Percentiles rank a stretch among this genome's conserved stretches.
Conservation (phyloP, 2,329 filamentous ascomycete species). For the Alternaria brassicicola region DNA sequence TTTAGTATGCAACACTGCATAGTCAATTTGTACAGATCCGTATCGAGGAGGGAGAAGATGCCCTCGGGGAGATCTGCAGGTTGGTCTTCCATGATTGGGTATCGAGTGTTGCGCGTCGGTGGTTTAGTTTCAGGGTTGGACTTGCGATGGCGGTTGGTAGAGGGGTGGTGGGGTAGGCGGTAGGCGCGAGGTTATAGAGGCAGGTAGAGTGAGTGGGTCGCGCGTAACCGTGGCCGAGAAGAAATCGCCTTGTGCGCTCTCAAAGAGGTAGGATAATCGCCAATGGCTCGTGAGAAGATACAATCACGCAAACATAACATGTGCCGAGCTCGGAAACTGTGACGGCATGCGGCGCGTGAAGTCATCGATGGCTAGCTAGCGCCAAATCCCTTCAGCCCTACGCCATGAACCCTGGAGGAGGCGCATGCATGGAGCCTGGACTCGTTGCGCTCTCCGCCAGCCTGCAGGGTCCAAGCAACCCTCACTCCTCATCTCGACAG, state of each 20-base stretch:
- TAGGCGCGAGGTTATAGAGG: slow-evolving; percentile 13
- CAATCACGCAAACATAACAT: not conserved
- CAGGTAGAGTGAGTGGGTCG: slow-evolving; percentile 8
- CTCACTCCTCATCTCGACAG: slow-evolving; percentile 24
- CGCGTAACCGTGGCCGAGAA: not conserved
- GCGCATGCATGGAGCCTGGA: slow-evolving; percentile 6
- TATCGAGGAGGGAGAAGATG: slow-evolving; percentile 56
- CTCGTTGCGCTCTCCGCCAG: slow-evolving; percentile 12
- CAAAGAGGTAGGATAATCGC: fast-evolving
- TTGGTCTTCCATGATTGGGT: slow-evolving; percentile 29
- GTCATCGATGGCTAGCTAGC: slow-evolving; percentile 20
- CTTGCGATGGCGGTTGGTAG: slow-evolving; percentile 22
- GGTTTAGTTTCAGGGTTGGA: slow-evolving; percentile 5
- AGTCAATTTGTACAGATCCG: slow-evolving; percentile 90
- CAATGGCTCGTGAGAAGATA: not conserved
- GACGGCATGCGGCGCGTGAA: slow-evolving; percentile 22
- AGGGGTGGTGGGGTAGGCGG: slow-evolving; percentile 42
- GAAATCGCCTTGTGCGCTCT: not conserved
- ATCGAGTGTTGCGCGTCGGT: slow-evolving; percentile 1
- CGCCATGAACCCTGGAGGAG: slow-evolving; percentile 9
- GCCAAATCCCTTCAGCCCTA: slow-evolving; percentile 23
- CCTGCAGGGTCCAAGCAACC: slow-evolving; percentile 19
- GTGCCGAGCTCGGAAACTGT: not conserved
- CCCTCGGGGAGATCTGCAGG: slow-evolving; percentile 45
- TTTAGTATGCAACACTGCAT: slow-evolving; percentile 93